Percentiles rank a stretch among this genome's conserved stretches.
Conservation (phyloP, 192 early-diverging fungal species). For the Coemansia sp. region DNA sequence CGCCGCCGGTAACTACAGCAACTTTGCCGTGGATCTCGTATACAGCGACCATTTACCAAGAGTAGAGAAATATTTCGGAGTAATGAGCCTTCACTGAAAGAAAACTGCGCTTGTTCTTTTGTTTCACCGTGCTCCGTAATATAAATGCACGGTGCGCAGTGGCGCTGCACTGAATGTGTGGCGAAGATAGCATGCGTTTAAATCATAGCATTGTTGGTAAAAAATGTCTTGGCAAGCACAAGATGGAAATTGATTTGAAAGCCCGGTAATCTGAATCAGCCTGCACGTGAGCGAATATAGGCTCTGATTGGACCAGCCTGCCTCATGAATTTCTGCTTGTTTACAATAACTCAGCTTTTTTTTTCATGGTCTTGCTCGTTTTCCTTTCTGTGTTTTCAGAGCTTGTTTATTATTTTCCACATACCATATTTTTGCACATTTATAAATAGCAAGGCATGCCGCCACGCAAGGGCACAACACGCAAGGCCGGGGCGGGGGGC, state of each 20-base stretch:
- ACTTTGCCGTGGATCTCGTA: constrained; percentile 48
- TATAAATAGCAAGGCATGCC: not conserved
- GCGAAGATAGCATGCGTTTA: no score
- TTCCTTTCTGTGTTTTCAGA: no score
- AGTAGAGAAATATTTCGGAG: no score
- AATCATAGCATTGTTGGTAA: no score
- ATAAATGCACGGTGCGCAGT: not conserved
- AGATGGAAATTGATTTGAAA: no score
- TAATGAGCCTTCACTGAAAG: no score
- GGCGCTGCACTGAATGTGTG: not conserved
- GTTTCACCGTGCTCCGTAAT: not conserved
- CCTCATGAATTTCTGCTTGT: not conserved
- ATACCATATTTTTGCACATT: not conserved
- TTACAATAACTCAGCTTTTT: not conserved
- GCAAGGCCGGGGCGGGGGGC: not conserved
- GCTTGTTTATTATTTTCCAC: not conserved
- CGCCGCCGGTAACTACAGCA: constrained; percentile 65
- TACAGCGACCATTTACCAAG: not conserved
- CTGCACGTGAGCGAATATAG: not conserved
- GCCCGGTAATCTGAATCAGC: not conserved
- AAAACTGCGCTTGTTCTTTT: no score
- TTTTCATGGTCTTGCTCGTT: not conserved
- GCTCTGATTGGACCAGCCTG: not conserved
- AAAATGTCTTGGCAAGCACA: no score
- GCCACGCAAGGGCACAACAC: constrained; percentile 12